Conservation (phyloP, 495 filamentous ascomycete species). For the Gamarada debralockiae region DNA sequence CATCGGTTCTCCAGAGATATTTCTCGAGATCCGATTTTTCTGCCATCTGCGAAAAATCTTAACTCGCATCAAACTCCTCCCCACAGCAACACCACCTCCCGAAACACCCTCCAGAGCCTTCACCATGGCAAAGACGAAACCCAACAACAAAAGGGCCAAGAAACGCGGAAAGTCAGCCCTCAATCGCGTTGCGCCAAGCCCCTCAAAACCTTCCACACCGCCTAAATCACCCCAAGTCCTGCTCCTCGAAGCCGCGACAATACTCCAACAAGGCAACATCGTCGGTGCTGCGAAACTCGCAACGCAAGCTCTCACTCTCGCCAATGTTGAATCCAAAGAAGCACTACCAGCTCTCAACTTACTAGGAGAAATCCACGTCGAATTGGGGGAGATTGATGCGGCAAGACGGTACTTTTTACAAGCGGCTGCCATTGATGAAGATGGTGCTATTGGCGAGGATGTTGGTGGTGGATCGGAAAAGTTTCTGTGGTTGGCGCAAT, state of each 20-base stretch:
- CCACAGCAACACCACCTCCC: background rate
- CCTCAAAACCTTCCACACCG: constrained; percentile 30
- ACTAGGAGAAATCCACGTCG: constrained; percentile 80
- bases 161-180: constrained; percentile 33
- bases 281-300: constrained; percentile 65
- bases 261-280: constrained; percentile 67
- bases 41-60: background rate
- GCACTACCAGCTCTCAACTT: constrained; percentile 66
- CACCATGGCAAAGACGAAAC: constrained; percentile 27
- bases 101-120: background rate
- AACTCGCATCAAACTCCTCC: background rate
- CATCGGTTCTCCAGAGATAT: no score
- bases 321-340: constrained; percentile 29
- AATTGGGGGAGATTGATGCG: constrained; percentile 71
- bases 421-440: constrained; percentile 69
- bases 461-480: constrained; percentile 77
- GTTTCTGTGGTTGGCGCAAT: constrained; percentile 92
- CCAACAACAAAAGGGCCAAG: constrained; percentile 27
- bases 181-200: constrained; percentile 16
- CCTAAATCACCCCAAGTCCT: constrained; percentile 40
- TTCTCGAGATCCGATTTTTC: no score
- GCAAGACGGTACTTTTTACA: constrained; percentile 65
- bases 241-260: constrained; percentile 63
- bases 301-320: constrained; percentile 52
- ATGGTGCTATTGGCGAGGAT: constrained; percentile 53